A percentile compares a stretch with the other conserved stretches of the same genome.
Conservation (phyloP, 495 filamentous ascomycete genomes). For the Tuber aestivum region DNA sequence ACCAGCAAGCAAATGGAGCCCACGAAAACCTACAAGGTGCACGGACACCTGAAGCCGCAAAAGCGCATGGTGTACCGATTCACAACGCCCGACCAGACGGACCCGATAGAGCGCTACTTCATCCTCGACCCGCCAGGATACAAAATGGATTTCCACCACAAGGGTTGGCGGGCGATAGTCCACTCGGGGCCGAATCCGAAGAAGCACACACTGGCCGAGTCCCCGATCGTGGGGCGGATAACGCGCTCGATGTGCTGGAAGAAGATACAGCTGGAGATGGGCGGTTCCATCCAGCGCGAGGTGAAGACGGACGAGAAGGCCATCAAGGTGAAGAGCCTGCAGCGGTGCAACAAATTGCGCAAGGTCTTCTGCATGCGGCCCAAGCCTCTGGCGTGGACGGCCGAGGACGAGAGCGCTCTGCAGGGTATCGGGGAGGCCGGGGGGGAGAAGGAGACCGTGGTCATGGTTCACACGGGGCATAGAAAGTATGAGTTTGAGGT, state of each 20-base stretch:
- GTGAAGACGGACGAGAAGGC: constrained; percentile 28
- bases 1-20: not conserved
- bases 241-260: constrained; percentile 22
- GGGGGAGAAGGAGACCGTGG: constrained; percentile 6
- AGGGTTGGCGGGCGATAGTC: constrained; percentile 19
- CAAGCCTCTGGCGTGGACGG: constrained; percentile 25
- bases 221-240: constrained; percentile 24
- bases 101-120: constrained; percentile 14
- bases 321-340: constrained; percentile 12
- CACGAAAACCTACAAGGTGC: not conserved
- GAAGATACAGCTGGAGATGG: constrained; percentile 23
- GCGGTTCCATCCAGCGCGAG: constrained; percentile 24
- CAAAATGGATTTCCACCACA: not conserved
- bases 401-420: constrained; percentile 20
- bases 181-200: constrained; percentile 30
- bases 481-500: constrained; percentile 28
- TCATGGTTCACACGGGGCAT: constrained; percentile 24
- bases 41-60: not conserved
- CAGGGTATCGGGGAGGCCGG: constrained; percentile 5
- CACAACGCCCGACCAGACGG: not conserved
- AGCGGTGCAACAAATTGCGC: constrained; percentile 6
- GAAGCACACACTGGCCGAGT: constrained; percentile 19
- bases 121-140: constrained; percentile 24
- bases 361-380: constrained; percentile 16
- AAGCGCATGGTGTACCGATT: not conserved